Evolutionary conservation across 306 rosid species (phyloP).

Genomic region (Sicyos edulis): DNA sequence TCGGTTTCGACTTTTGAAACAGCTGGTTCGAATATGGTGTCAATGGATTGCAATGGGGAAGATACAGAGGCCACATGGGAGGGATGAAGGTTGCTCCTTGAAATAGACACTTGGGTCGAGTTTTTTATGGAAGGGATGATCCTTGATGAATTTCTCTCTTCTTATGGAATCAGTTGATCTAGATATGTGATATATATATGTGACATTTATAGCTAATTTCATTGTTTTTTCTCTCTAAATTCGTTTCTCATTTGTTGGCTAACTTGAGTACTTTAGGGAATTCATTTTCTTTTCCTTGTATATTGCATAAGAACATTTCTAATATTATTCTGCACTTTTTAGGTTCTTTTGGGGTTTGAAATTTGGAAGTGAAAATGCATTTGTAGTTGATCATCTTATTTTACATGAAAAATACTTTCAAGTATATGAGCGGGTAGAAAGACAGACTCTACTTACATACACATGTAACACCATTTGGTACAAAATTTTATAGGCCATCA

Average conservation of each 20-base stretch:
- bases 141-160: not conserved
- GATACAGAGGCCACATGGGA: not conserved
- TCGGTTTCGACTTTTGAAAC: not conserved
- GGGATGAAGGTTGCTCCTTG: not conserved
- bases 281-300: not conserved
- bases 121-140: no score
- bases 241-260: not conserved
- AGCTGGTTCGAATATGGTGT: not conserved
- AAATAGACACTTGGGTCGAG: no score
- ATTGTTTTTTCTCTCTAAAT: not conserved
- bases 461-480: no score
- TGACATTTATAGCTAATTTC: not conserved
- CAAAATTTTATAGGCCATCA: no score
- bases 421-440: no score
- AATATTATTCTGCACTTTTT: not conserved
- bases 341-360: no score
- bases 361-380: no score
- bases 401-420: no score
- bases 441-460: no score
- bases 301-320: not conserved
- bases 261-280: not conserved
- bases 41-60: not conserved
- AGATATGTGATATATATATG: conserved; percentile 8
- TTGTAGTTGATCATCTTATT: no score
- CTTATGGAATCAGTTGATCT: not conserved